Percentiles rank a stretch among this genome's conserved stretches.
These are phyloP conservation scores for Ogataea trehalophila DNA, from an alignment of 805 yeast genomes.

Conservation along the genomic window DNA sequence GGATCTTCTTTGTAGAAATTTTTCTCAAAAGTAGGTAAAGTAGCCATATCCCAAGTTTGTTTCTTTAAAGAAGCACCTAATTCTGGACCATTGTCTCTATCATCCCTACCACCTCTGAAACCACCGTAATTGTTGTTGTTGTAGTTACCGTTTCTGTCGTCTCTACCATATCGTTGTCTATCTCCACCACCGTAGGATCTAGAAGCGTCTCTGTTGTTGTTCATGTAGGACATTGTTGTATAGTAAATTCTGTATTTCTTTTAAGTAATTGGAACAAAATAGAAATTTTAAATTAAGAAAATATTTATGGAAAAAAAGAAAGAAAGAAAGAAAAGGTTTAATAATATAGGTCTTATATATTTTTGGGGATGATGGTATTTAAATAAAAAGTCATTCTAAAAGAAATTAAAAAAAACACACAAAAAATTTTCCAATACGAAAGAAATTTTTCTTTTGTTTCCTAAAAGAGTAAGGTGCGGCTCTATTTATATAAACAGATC, in stretches of 20 bases:
- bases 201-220: slow-evolving; percentile 31
- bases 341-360: too few relatives aligned
- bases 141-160: slow-evolving; percentile 32
- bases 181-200: slow-evolving; percentile 36
- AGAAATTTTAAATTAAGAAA: neutral
- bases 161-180: slow-evolving; percentile 31
- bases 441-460: too few relatives aligned
- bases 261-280: neutral
- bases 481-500: too few relatives aligned
- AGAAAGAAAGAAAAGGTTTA: neutral
- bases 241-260: too few relatives aligned
- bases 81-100: slow-evolving; percentile 38
- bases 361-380: too few relatives aligned
- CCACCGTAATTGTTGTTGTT: slow-evolving; percentile 33
- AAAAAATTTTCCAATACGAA: too few relatives aligned
- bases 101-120: slow-evolving; percentile 29
- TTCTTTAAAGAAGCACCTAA: slow-evolving; percentile 54
- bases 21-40: slow-evolving; percentile 87
- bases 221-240: slow-evolving; percentile 37
- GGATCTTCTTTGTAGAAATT: slow-evolving; percentile 89
- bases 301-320: neutral
- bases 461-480: too few relatives aligned
- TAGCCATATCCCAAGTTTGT: slow-evolving; percentile 77
- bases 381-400: too few relatives aligned
- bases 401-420: too few relatives aligned